A percentile compares a stretch with the other conserved stretches of the same genome.
These are phyloP conservation scores for Magnolia sinica DNA, from an alignment of 164 flowering plant genomes.

Conservation along the genomic window DNA sequence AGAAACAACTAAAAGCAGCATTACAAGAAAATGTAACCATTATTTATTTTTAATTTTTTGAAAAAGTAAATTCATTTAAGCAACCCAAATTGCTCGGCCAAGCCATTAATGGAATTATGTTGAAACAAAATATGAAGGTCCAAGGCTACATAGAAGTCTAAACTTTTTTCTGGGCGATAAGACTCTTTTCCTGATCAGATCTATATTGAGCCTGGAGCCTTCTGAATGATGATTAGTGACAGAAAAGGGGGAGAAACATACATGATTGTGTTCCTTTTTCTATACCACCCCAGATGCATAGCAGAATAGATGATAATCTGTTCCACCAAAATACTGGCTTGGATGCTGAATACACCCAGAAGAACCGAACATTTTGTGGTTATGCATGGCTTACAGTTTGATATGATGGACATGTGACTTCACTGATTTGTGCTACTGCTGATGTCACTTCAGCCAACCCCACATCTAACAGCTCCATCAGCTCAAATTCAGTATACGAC, in stretches of 20 bases:
- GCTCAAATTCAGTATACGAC: slow-evolving; percentile 69
- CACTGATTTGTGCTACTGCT: slow-evolving; percentile 65
- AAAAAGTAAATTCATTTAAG: background rate
- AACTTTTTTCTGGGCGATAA: too few species aligned
- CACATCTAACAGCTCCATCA: slow-evolving; percentile 82
- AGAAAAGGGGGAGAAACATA: too few species aligned
- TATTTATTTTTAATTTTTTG: background rate
- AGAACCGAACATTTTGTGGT: too few species aligned
- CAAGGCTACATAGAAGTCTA: background rate
- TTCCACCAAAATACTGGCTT: too few species aligned
- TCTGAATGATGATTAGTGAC: background rate
- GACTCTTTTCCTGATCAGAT: too few species aligned
- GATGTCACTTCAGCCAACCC: slow-evolving; percentile 49
- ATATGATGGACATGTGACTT: slow-evolving; percentile 56
- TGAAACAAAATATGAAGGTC: background rate
- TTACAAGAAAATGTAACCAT: background rate
- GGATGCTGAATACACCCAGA: too few species aligned
- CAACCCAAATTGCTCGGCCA: background rate
- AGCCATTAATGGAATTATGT: background rate
- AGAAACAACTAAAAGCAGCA: slow-evolving; percentile 15
- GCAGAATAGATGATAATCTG: too few species aligned
- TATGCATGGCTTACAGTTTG: slow-evolving; percentile 50
- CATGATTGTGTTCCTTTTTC: too few species aligned
- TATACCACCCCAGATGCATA: too few species aligned
- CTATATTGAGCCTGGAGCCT: background rate